phyloP scores from a whole-genome alignment of 805 yeast genomes.

The Monosporozyma siamensis region DNA sequence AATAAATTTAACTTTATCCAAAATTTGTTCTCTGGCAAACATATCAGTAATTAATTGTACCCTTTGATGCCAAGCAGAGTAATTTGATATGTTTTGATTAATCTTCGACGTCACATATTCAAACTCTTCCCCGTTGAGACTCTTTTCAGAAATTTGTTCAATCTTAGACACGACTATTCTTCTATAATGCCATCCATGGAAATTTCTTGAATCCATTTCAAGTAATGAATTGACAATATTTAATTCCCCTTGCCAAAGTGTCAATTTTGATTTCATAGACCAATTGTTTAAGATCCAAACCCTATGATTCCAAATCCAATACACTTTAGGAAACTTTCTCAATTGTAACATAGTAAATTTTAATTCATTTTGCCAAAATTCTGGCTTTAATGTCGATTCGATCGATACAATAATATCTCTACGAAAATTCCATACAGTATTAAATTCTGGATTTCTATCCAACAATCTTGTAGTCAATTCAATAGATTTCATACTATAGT shows the following conservation, averaged over 20 bases:
- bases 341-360: conserved; percentile 49
- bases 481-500: conserved; percentile 35
- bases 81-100: conserved; percentile 78
- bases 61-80: conserved; percentile 93
- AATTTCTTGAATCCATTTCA: conserved; percentile 70
- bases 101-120: conserved; percentile 71
- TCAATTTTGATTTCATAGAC: conserved; percentile 32
- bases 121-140: conserved; percentile 45
- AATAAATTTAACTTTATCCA: conserved; percentile 32
- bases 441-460: conserved; percentile 71
- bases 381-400: conserved; percentile 16
- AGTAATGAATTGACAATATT: conserved; percentile 59
- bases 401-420: conserved; percentile 49
- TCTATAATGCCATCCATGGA: conserved; percentile 93
- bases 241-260: conserved; percentile 66
- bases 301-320: conserved; percentile 96
- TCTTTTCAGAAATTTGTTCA: conserved; percentile 18
- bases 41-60: conserved; percentile 55
- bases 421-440: conserved; percentile 84
- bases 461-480: conserved; percentile 49
- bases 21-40: conserved; percentile 24
- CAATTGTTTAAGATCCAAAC: conserved; percentile 63
- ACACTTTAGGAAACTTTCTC: conserved; percentile 71
- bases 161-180: conserved; percentile 48
- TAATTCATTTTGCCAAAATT: conserved; percentile 46